These are phyloP conservation scores for Metschnikowia borealis DNA, from an alignment of 805 yeast genomes.

Conservation along the genomic window DNA sequence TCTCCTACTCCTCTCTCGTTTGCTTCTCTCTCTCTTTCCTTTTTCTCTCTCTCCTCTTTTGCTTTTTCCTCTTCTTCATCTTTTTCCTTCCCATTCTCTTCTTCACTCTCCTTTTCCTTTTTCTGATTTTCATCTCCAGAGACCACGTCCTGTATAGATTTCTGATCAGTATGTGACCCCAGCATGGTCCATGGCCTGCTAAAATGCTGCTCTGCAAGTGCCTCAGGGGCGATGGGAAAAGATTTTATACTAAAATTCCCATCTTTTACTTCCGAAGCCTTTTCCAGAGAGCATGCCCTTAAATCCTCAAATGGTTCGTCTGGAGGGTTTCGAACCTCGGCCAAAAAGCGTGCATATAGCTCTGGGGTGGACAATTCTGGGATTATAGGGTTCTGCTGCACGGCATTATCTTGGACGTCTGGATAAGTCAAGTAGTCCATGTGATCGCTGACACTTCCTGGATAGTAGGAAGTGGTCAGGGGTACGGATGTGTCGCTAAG, in stretches of 20 bases:
- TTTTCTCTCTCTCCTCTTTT: not conserved
- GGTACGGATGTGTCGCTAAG: constrained; percentile 1
- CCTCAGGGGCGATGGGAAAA: not conserved
- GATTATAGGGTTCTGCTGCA: not conserved
- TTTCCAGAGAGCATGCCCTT: not conserved
- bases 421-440: not conserved
- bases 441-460: not conserved
- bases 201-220: not conserved
- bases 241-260: not conserved
- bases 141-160: not conserved
- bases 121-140: not conserved
- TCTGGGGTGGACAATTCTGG: not conserved
- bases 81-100: not conserved
- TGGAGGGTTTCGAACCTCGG: not conserved
- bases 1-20: not conserved
- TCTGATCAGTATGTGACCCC: not conserved
- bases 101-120: not conserved
- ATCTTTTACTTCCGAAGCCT: not conserved
- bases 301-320: not conserved
- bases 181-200: not conserved
- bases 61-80: not conserved
- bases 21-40: not conserved
- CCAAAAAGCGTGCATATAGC: constrained; percentile 1
- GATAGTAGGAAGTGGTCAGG: not conserved
- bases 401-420: not conserved